Evolutionary conservation across 2,329 filamentous ascomycete genomes (phyloP), one percentile per base, ranked within the genome.

Genomic region (Parascedosporium putredinis): DNA sequence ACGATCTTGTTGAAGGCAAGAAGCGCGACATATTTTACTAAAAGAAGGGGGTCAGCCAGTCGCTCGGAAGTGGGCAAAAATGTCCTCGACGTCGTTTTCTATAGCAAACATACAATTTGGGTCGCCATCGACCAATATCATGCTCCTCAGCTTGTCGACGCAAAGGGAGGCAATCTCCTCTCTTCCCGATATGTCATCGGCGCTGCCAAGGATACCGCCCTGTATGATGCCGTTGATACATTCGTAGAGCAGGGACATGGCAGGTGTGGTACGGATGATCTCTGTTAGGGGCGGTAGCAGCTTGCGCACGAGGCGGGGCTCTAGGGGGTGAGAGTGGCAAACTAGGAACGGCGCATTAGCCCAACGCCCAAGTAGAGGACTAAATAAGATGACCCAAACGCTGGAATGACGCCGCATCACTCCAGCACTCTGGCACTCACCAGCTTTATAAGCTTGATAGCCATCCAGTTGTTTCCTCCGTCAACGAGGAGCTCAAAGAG

Each of bases 181-280:
- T 34, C 86, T 85, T 50, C 91, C 90, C 29, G 83, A 76, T 18
- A 83, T 80, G 49, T 88, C 86, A 55, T 90, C 88, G 24, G 83
- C 81, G 42, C 84, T 87, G 27, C 88, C 87, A 46, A 98, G 71
- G 51, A 98, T 95, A 1, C 93, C 93, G 24, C 93, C 93, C 63
- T 96, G 90, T 52, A 98, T 95, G 54, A 98, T 95, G 22, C 93
- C 93, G 64, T 95, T 96, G 67, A 98, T 96, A 62, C 93, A 98
- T 67, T 98, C 93, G 59, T 98, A 98, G 5, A 97, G 70, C 24
- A 98, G 69, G n/a, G 93, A 97, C 93, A 97, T 97, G 24, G 93
- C 93, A 4, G 87, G 86, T 0, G 93, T 98, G 1, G 90, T 95
- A 58, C 88, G 84, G 55, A 98, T 97, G 45, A 98, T 84, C 56